phyloP scores from a whole-genome alignment of 2,329 filamentous ascomycete species.

The Verruconis gallopava region DNA sequence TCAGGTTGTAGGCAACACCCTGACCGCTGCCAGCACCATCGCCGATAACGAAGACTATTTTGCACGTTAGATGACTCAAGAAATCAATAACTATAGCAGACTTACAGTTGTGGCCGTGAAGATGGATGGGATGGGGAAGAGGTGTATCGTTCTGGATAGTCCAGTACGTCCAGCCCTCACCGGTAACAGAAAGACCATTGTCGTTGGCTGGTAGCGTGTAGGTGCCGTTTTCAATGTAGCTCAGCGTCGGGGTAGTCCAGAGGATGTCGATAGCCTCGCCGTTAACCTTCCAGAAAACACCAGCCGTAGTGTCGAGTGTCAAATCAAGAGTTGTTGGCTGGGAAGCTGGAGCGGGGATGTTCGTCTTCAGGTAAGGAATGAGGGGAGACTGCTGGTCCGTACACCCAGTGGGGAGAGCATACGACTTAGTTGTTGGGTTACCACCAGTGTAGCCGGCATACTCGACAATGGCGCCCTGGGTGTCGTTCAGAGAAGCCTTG shows the following conservation, averaged over 20 bases:
- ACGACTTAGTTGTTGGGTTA: conserved; percentile 7
- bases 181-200: conserved; percentile 8
- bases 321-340: conserved; percentile 6
- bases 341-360: conserved; percentile 4
- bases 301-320: conserved; percentile 18
- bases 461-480: conserved; percentile 6
- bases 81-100: no score
- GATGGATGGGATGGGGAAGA: conserved; percentile 11
- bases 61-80: no score
- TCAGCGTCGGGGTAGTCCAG: conserved; percentile 10
- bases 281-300: conserved; percentile 12
- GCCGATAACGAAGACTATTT: conserved; percentile 4
- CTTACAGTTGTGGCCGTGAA: conserved; percentile 10
- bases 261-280: conserved; percentile 9
- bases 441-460: conserved; percentile 6
- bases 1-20: conserved; percentile 14
- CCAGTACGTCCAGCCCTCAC: conserved; percentile 10
- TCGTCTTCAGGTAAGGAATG: background rate
- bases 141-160: conserved; percentile 10
- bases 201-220: conserved; percentile 10
- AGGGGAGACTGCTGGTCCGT: conserved; percentile 2
- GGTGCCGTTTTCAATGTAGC: conserved; percentile 9
- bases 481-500: conserved; percentile 2
- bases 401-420: conserved; percentile 5
- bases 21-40: conserved; percentile 7